Evolutionary conservation across 495 filamentous ascomycete genomes (phyloP), one percentile per base, ranked within the genome.

Genomic region (Acidiella bohemica): DNA sequence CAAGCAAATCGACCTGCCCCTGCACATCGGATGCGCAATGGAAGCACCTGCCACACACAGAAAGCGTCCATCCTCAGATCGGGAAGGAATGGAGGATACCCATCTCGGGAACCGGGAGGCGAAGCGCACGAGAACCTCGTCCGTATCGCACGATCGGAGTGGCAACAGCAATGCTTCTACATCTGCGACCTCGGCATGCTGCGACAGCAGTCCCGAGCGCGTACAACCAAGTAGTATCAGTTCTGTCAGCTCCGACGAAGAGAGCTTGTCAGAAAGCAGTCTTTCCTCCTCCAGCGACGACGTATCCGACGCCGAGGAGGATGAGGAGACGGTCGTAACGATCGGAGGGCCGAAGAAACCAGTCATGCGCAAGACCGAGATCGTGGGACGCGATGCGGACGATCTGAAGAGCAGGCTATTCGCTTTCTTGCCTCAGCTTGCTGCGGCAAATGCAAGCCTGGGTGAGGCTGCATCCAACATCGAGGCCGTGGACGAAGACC

Each of bases 401-500:
- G 43, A 51, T n/a, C 16, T 51, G 13, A 23, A 27, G 27, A 25
- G 38, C 13, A 18, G 48, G 19, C 18, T 51, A 8, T 13, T 27
- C 8, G 23, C 31, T 2, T 36, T 51, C 12, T 21, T 51, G 14
- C 48, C 48, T 7, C 43, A 34, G 29, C 16, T 51, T 13, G 38
- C 37, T 9, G 39, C 30, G 1, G 48, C 48, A 2, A 47, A 51
- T 21, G 16, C 17, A 6, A 8, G n/a, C 19, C 31, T 51, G n/a
- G 39, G 8, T 18, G n/a, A 19, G 10, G 16, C 20, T 10, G 2
- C 12, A 18, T 3, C 18, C 5, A 40, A 24, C 30, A 32, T 51
- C 32, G 48, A 51, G 34, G 48, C 39, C 3, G 48, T 46, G 13
- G 43, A 24, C 8, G 48, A 51, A 11, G 43, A 22, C 1, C 43